Evolutionary conservation across 306 rosid genomes (phyloP).

Genomic region (Benincasa hispida): DNA sequence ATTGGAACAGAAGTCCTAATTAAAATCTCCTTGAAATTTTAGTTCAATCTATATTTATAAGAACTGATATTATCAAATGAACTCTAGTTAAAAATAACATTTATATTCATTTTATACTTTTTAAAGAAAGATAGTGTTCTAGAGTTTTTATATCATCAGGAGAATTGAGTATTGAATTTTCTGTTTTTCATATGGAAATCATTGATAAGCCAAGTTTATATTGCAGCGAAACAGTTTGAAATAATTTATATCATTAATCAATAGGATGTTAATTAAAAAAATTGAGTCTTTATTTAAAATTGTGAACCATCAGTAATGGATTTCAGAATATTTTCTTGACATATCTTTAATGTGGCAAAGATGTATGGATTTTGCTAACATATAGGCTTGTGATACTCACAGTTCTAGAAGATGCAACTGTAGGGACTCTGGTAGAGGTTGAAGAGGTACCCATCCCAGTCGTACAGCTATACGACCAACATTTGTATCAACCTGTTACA

Average conservation of each 20-base stretch:
- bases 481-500: conserved; percentile 91
- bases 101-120: background rate
- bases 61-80: background rate
- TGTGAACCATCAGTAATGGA: background rate
- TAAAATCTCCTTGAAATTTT: background rate
- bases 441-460: conserved; percentile 99
- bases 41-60: background rate
- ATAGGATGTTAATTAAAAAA: background rate
- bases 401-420: conserved; percentile 97
- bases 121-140: background rate
- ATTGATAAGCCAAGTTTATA: background rate
- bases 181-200: background rate
- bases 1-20: background rate
- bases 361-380: background rate
- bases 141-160: background rate
- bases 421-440: conserved; percentile 96
- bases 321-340: background rate
- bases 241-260: background rate
- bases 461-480: conserved; percentile 99
- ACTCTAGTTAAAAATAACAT: background rate
- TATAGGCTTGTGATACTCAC: conserved; percentile 39
- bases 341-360: background rate
- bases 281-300: background rate
- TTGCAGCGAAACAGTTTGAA: background rate
- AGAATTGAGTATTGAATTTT: background rate